A percentile compares a stretch with the other conserved stretches of the same genome.
phyloP scores from a whole-genome alignment of 495 filamentous ascomycete genomes.

The Acidomyces sp. region DNA sequence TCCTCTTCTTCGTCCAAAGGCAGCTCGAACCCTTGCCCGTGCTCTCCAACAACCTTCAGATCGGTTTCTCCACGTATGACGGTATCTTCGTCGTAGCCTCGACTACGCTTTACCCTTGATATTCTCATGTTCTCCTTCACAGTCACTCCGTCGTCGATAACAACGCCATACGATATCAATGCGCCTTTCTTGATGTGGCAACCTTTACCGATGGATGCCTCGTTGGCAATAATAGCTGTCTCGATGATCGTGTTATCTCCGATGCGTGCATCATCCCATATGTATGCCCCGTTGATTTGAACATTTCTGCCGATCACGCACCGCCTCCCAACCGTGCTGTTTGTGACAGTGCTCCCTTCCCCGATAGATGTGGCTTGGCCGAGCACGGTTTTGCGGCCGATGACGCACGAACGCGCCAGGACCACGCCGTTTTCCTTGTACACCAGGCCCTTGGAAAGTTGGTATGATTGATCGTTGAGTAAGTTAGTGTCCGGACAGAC shows the following conservation, averaged over 20 bases:
- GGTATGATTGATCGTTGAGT: constrained; percentile 60
- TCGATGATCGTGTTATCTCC: constrained; percentile 56
- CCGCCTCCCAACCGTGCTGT: constrained; percentile 65
- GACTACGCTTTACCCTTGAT: constrained; percentile 39
- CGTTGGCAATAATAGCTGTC: constrained; percentile 63
- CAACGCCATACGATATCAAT: constrained; percentile 67
- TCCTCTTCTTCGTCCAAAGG: constrained; percentile 37
- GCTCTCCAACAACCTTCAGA: constrained; percentile 39
- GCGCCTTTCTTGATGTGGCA: constrained; percentile 57
- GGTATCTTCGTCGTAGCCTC: constrained; percentile 28
- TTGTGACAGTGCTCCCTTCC: constrained; percentile 50
- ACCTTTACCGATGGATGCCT: constrained; percentile 53
- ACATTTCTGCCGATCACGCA: constrained; percentile 80
- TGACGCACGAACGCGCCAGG: constrained; percentile 55
- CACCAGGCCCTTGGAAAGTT: constrained; percentile 46
- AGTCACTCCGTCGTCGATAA: constrained; percentile 47
- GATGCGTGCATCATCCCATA: constrained; percentile 77
- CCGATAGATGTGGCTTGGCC: constrained; percentile 67
- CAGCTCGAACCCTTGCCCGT: constrained; percentile 43
- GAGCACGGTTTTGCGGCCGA: constrained; percentile 55
- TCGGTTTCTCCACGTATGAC: constrained; percentile 37
- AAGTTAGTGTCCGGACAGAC: constrained; percentile 83
- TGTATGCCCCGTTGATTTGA: constrained; percentile 62
- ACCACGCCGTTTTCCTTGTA: constrained; percentile 61
- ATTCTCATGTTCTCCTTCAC: constrained; percentile 42